Conservation (phyloP, 2,329 filamentous ascomycete genomes). For the Emmonsiellopsis sp. region DNA sequence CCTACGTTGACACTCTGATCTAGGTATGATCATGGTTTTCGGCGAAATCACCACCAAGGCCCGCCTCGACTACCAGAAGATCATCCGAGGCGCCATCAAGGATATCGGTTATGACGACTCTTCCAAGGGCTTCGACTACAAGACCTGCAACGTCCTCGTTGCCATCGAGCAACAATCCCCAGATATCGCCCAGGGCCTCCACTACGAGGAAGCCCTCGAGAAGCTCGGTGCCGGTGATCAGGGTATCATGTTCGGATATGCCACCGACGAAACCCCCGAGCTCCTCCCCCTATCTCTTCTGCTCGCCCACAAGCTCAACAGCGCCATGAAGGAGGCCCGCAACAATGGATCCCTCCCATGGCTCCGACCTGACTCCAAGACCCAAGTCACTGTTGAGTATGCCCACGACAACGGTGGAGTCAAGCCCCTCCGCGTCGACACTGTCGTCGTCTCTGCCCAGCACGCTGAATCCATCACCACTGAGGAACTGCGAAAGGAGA, state of each 20-base stretch:
- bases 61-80: constrained; percentile 92
- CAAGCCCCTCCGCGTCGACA: constrained; percentile 85
- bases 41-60: constrained; percentile 98
- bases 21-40: constrained; percentile 89
- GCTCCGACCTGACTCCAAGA: constrained; percentile 99
- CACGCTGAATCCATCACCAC: constrained; percentile 82
- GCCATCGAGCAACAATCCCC: constrained; percentile 99
- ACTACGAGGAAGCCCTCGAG: constrained; percentile 96
- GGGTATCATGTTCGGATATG: constrained; percentile 99
- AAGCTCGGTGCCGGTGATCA: constrained; percentile 98
- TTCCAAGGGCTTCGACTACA: constrained; percentile 98
- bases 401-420: constrained; percentile 92
- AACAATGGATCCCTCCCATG: constrained; percentile 80
- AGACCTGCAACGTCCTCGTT: constrained; percentile 96
- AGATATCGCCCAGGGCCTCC: constrained; percentile 97
- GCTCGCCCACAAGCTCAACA: constrained; percentile 94
- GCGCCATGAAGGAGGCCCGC: constrained; percentile 83
- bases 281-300: constrained; percentile 88
- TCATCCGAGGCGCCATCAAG: constrained; percentile 90
- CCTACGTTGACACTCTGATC: constrained; percentile 7
- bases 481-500: constrained; percentile 85
- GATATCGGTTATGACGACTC: constrained; percentile 98
- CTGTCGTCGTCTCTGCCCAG: constrained; percentile 92
- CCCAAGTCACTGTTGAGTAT: constrained; percentile 98
- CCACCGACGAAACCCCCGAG: constrained; percentile 97